These are phyloP conservation scores for Plantago major DNA, from an alignment of 257 asterid genomes.

Conservation along the genomic window DNA sequence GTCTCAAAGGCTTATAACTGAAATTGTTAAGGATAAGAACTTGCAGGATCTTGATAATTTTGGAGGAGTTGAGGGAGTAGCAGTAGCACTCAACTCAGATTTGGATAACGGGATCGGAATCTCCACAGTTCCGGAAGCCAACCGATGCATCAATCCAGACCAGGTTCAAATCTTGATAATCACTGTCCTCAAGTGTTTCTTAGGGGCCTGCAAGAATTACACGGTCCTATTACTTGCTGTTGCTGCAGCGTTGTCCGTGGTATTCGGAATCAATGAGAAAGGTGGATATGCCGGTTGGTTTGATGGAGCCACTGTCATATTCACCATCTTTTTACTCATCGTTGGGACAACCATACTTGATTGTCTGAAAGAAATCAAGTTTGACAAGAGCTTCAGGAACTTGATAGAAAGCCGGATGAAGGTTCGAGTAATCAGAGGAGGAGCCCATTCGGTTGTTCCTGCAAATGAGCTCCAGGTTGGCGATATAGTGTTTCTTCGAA, in stretches of 20 bases:
- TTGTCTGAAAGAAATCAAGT: neutral
- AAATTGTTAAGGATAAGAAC: slow-evolving; percentile 16
- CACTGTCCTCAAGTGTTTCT: slow-evolving; percentile 12
- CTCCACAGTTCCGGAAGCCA: neutral
- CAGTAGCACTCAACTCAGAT: slow-evolving; percentile 24
- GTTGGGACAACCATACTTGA: neutral
- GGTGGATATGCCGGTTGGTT: slow-evolving; percentile 22
- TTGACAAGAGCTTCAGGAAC: slow-evolving; percentile 8
- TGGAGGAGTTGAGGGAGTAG: slow-evolving; percentile 25
- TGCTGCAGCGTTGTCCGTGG: slow-evolving; percentile 26
- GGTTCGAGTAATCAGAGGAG: slow-evolving; percentile 25
- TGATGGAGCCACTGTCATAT: slow-evolving; percentile 21
- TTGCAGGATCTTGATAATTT: slow-evolving; percentile 1
- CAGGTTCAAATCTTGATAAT: slow-evolving; percentile 7
- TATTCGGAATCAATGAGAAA: slow-evolving; percentile 31
- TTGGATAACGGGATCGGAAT: slow-evolving; percentile 17
- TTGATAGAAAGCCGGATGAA: slow-evolving; percentile 3
- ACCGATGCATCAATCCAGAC: neutral
- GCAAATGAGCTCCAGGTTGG: slow-evolving; percentile 22
- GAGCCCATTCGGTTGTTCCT: neutral
- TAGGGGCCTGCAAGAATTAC: slow-evolving; percentile 21
- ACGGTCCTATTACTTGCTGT: slow-evolving; percentile 23
- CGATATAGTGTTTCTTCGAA: slow-evolving; percentile 20
- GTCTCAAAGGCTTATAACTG: neutral
- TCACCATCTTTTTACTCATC: slow-evolving; percentile 12